A percentile compares a stretch with the other conserved stretches of the same genome.
Conservation (phyloP, 2,329 filamentous ascomycete genomes). For the Tolypocladium tundrense region DNA sequence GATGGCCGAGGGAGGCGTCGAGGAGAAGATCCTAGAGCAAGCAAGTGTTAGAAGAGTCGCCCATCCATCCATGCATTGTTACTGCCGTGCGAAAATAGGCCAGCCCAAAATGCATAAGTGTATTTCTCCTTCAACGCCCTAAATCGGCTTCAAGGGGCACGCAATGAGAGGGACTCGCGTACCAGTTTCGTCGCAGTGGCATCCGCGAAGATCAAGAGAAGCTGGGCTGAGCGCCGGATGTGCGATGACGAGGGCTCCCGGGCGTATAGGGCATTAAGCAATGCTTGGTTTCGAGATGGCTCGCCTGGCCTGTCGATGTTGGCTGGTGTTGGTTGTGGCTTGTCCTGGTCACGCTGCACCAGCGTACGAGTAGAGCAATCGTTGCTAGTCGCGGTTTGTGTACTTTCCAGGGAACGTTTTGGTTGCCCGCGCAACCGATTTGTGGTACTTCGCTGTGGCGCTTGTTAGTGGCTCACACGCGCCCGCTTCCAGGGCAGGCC, state of each 20-base stretch:
- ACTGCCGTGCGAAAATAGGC: neutral
- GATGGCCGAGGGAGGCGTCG: constrained; percentile 4
- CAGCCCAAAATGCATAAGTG: neutral
- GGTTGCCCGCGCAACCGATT: neutral
- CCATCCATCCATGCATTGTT: neutral
- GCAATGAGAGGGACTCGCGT: neutral
- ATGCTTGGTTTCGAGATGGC: constrained; percentile 12
- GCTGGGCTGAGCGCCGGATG: neutral
- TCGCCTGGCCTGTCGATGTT: neutral
- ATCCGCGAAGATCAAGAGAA: neutral
- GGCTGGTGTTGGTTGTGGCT: neutral
- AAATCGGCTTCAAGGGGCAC: neutral
- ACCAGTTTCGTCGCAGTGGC: neutral
- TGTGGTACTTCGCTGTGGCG: neutral
- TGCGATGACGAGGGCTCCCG: neutral
- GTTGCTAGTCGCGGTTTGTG: neutral
- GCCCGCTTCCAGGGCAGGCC: neutral
- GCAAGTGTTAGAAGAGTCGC: neutral
- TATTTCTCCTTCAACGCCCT: neutral
- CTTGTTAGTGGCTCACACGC: too few species aligned
- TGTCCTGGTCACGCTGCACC: neutral
- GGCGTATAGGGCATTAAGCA: constrained; percentile 12
- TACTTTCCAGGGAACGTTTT: neutral
- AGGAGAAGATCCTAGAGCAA: neutral
- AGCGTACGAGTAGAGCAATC: neutral